Base-by-base conservation (phyloP, 2,329 filamentous ascomycete species). In the Botrytis paeoniae region DNA sequence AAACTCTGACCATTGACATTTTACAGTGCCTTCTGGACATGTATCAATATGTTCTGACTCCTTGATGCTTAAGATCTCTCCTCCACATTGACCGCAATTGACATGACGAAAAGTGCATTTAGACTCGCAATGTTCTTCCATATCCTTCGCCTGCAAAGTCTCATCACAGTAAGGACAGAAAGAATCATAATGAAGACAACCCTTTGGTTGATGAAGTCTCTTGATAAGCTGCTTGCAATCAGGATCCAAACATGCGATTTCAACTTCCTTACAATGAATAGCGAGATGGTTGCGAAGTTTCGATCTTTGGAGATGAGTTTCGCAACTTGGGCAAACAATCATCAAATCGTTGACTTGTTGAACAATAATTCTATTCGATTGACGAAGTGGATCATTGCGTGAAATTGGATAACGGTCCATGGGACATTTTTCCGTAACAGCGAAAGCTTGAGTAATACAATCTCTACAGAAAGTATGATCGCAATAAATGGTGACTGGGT, bases 391-490 rank as follows among this genome's bases (percentile, higher is more conserved):
- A 32, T 81, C 80, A 73, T 84, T 81, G 16, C 81, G 78, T 20
- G 80, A 80, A 43, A 85, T 75, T 2, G 82, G 81, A 22, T 83
- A 83, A n/a, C 89, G 85, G 79, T 91, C 89, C 72, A 91, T 85
- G 3, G 89, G 89, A 73, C 89, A 91, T 48, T 83, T 81, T 72
- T 83, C 79, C 69, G 82, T 84, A 48, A 83, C 78, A 69, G 81
- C 80, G 70, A 85, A 74, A 12, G 85, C 83, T 74, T 84, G 82
- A 62, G 81, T 77, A 39, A 91, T 82, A 78, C 89, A 92, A 7
- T 83, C 83, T 69, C 86, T 85, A 78, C 89, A 92, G 79, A 92
- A 92, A 20, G 88, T 89, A 79, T 92, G 89, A 73, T 90, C 87
- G 81, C 89, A 92, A 12, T 83, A 82, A 0, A 89, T 91, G 60